These are phyloP conservation scores for Salvia miltiorrhiza DNA, from an alignment of 257 asterid species.

Conservation along the genomic window DNA sequence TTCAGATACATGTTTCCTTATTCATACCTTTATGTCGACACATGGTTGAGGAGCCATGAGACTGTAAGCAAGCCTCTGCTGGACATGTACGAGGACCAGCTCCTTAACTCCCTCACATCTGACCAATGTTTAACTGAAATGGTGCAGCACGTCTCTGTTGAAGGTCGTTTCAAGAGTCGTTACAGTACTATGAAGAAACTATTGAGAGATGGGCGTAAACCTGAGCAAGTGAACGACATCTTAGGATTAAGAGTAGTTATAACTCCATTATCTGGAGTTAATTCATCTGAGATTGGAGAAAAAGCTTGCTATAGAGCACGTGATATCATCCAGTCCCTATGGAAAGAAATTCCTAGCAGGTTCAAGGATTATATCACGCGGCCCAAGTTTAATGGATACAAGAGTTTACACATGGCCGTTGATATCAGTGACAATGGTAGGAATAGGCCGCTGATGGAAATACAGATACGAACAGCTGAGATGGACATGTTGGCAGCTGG, in stretches of 20 bases:
- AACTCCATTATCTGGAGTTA: conserved; percentile 36
- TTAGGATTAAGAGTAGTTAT: conserved; percentile 76
- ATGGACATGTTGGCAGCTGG: conserved; percentile 93
- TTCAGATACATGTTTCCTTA: conserved; percentile 81
- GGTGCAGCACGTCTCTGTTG: conserved; percentile 50
- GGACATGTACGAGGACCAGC: conserved; percentile 61
- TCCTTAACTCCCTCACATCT: conserved; percentile 54
- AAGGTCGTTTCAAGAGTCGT: conserved; percentile 84
- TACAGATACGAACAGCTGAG: conserved; percentile 81
- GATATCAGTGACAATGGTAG: conserved; percentile 53
- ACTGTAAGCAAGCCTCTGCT: conserved; percentile 60
- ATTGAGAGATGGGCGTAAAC: conserved; percentile 78
- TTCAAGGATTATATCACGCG: conserved; percentile 73
- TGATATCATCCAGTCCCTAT: conserved; percentile 59
- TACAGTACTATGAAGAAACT: conserved; percentile 97
- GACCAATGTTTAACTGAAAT: conserved; percentile 47
- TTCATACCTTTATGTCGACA: conserved; percentile 71
- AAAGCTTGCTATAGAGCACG: conserved; percentile 86
- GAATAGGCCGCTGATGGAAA: conserved; percentile 75
- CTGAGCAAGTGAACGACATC: conserved; percentile 84
- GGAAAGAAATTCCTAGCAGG: conserved; percentile 79
- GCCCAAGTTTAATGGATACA: conserved; percentile 87
- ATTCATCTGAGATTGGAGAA: conserved; percentile 47
- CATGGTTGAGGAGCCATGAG: conserved; percentile 83
- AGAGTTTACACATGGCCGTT: conserved; percentile 90